Evolutionary conservation across 805 yeast genomes (phyloP).

Genomic region (Candida anglica): DNA sequence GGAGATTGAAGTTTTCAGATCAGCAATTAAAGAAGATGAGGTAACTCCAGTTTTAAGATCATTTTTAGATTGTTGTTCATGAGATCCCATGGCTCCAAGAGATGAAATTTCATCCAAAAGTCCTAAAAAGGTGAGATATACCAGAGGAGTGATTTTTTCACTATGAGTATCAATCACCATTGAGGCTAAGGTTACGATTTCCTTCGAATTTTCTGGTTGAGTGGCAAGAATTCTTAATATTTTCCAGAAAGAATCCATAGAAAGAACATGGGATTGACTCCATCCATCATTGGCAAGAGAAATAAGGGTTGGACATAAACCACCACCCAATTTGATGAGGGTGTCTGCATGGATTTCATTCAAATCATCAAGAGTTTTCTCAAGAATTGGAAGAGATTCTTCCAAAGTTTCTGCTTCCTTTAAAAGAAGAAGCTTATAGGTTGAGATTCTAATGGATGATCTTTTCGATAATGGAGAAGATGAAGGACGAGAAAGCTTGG

Average conservation of each 20-base stretch:
- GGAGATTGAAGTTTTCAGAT: conserved; percentile 59
- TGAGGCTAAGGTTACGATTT: conserved; percentile 47
- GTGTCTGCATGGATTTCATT: conserved; percentile 38
- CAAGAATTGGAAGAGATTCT: conserved; percentile 4
- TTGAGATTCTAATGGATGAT: conserved; percentile 39
- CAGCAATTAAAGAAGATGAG: conserved; percentile 44
- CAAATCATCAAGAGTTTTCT: conserved; percentile 16
- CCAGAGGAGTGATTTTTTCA: conserved; percentile 38
- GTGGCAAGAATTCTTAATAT: conserved; percentile 46
- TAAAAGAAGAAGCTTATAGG: conserved; percentile 48
- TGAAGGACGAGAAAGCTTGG: conserved; percentile 6
- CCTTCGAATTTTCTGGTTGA: conserved; percentile 35
- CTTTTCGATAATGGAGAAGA: conserved; percentile 21
- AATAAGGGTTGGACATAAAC: conserved; percentile 45
- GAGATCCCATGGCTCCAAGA: conserved; percentile 74
- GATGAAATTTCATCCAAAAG: conserved; percentile 76
- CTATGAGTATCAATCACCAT: conserved; percentile 28
- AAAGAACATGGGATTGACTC: conserved; percentile 33
- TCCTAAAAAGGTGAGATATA: conserved; percentile 66
- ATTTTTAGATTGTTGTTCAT: conserved; percentile 53
- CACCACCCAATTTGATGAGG: conserved; percentile 40
- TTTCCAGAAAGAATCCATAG: conserved; percentile 49
- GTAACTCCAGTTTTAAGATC: too few species aligned
- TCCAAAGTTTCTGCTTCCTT: conserved; percentile 23
- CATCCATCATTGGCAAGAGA: conserved; percentile 45